Base-by-base conservation (phyloP, 2,329 filamentous ascomycete species). In the Acarospora socialis region DNA sequence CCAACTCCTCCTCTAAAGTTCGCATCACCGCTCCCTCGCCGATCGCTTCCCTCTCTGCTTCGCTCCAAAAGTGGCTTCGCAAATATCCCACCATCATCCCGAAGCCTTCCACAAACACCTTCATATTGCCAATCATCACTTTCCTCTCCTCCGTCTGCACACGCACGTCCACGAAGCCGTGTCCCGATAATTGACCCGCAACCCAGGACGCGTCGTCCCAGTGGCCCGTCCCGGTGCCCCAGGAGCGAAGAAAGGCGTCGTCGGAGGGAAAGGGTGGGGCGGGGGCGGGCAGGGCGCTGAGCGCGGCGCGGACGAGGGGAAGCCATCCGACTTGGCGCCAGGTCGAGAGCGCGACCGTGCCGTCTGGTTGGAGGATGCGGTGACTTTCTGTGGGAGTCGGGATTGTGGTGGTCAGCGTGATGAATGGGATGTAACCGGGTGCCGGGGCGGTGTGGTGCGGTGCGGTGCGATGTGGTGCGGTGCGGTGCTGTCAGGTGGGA, bases 311-410 rank as follows among this genome's bases (percentile, higher is more conserved):
- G 5, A 48, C 27, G n/a, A 52, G 31, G 3, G 35, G 7, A 4
- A 47, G 8, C 52, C 53, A 56, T 19, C 44, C 45, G 6, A 46
- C 45, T 47, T 52, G 35, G 44, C 50, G 49, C 54, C 55, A 59
- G 15, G 48, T 51, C 2, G 51, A 46, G 35, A 54, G 46, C 15
- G 49, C 54, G 19, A 53, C 39, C 1, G 33, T 49, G 3, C 56
- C 56, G 7, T 48, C 52, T 1, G 52, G 49, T 12, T 47, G 45
- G 19, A 59, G 43, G 23, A 56, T 47, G 10, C 55, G 47, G 25
- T 45, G 43, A 4, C 42, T 45, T 39, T 57, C 54, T 49, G 31
- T 7, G 7, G 25, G 8, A 42, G 28, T 7, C 25, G 7, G 19
- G 8, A 6, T 10, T 5, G 15, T 36, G 5, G 27, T 17, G n/a